Base-by-base conservation (phyloP, 345 rosid species). In the Cardamine chenopodiifolia region DNA sequence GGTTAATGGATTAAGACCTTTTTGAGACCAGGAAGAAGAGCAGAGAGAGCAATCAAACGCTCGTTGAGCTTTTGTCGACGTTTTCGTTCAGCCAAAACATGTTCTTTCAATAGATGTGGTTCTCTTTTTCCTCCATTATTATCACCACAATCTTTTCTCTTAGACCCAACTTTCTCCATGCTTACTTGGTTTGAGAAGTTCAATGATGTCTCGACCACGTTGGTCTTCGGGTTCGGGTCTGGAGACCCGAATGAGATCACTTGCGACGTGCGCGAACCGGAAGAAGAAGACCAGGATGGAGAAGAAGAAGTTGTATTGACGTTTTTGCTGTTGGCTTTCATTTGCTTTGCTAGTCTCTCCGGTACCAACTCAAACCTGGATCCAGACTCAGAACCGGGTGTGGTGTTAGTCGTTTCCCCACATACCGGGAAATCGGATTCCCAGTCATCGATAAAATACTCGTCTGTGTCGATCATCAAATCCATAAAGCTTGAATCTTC, bases 61-160 rank as follows among this genome's bases (percentile, higher is more conserved):
- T 90, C 96, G 67, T 79, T 87, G 48, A 92, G 90, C 85, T 83
- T 90, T 62, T 92, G 93, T 49, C 98, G 74, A 3, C 98, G 85
- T 76, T 92, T 90, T 55, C 96, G 75, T 82, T 92, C 98, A 3
- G 98, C 95, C 10, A 92, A 74, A n/a, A 92, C 87, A 72, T 93
- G 98, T 57, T 93, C 98, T 69, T 85, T 77, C 39, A 77, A 0
- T 7, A 58, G 35, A 64, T 71, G 73, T 35, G 81, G 77, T 39
- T 71, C 76, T 71, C 77, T 65, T 71, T 44, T 77, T 22, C 76
- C 72, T 57, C 68, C 76, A 57, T 20, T 57, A 4, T 44, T 37
- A 3, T 7, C 61, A 73, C 58, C 52, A 71, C 59, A 62, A 35
- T 76, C 70, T 62, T 54, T 76, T 54, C 72, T 65, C 44, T 71